phyloP scores from a whole-genome alignment of 208 protist species.

The Vickermania ingenoplastis region DNA sequence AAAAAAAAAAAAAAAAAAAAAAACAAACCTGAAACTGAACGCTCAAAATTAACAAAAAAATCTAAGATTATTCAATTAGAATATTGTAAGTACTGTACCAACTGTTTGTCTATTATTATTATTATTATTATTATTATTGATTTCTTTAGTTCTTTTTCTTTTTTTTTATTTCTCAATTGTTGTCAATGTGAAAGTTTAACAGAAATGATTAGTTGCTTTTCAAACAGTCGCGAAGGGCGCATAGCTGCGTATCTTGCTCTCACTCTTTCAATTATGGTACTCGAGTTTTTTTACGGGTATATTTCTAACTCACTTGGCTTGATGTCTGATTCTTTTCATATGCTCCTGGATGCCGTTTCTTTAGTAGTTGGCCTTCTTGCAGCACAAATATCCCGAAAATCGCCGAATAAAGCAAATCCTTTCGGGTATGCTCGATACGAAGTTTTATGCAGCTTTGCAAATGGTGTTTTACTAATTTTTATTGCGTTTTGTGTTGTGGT shows the following conservation, averaged over 20 bases:
- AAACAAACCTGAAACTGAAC: too few relatives aligned
- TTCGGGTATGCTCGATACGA: constrained; percentile 83
- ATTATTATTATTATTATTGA: too few relatives aligned
- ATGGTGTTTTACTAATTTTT: constrained; percentile 75
- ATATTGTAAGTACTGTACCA: too few relatives aligned
- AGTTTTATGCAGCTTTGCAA: constrained; percentile 77
- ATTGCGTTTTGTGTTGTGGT: constrained; percentile 69
- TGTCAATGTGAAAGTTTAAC: too few relatives aligned
- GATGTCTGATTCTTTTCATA: constrained; percentile 96
- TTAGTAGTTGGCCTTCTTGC: constrained; percentile 91
- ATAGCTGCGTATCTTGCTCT: constrained; percentile 61
- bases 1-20: too few relatives aligned
- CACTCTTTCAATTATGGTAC: constrained; percentile 63
- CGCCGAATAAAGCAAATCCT: constrained; percentile 67
- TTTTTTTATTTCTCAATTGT: too few relatives aligned
- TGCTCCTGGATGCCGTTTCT: constrained; percentile 95
- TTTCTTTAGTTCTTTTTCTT: too few relatives aligned
- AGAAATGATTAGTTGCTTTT: too few relatives aligned
- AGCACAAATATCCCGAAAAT: constrained; percentile 82
- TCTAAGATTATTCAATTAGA: too few relatives aligned
- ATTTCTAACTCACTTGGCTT: constrained; percentile 78
- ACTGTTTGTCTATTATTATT: too few relatives aligned
- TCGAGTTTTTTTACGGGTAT: constrained; percentile 81
- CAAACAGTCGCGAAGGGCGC: constrained; percentile 31
- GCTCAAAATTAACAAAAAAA: too few relatives aligned